Percentiles rank a stretch among this genome's conserved stretches.
phyloP scores from a whole-genome alignment of 140 eudicot species.

The Ambrosia hybrid region DNA sequence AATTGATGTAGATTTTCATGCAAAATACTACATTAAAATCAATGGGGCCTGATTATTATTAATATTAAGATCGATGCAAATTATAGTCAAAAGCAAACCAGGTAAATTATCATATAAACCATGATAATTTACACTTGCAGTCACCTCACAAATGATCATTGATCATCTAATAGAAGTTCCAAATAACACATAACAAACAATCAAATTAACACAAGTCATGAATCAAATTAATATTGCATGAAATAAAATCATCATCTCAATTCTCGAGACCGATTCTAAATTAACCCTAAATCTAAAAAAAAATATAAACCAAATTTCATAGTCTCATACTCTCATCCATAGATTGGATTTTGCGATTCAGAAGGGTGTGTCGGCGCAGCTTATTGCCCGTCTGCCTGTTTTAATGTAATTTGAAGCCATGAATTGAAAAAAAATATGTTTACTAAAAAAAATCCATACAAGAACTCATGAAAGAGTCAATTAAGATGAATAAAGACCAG shows the following conservation, averaged over 20 bases:
- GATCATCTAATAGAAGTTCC: too few species aligned
- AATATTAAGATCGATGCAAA: not conserved
- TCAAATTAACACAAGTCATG: not conserved
- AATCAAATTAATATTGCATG: conserved; percentile 24
- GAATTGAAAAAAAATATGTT: too few species aligned
- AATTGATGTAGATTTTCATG: not conserved
- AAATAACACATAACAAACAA: not conserved
- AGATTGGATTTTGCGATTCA: too few species aligned
- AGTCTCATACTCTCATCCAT: too few species aligned
- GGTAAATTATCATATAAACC: not conserved
- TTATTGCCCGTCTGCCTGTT: too few species aligned
- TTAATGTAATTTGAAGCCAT: too few species aligned
- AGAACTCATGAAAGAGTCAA: too few species aligned
- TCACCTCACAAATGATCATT: too few species aligned
- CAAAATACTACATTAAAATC: not conserved
- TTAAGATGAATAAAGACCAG: conserved; percentile 52
- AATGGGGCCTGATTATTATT: not conserved
- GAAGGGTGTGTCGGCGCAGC: too few species aligned
- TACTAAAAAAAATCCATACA: too few species aligned
- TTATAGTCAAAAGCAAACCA: not conserved
- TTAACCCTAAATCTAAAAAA: conserved; percentile 18
- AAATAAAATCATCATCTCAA: conserved; percentile 18
- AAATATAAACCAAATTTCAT: not conserved
- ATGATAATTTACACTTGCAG: too few species aligned
- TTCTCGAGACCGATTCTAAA: conserved; percentile 20